Evolutionary conservation across 2,329 filamentous ascomycete species (phyloP), one percentile per base, ranked within the genome.

Genomic region (Colletotrichum truncatum): DNA sequence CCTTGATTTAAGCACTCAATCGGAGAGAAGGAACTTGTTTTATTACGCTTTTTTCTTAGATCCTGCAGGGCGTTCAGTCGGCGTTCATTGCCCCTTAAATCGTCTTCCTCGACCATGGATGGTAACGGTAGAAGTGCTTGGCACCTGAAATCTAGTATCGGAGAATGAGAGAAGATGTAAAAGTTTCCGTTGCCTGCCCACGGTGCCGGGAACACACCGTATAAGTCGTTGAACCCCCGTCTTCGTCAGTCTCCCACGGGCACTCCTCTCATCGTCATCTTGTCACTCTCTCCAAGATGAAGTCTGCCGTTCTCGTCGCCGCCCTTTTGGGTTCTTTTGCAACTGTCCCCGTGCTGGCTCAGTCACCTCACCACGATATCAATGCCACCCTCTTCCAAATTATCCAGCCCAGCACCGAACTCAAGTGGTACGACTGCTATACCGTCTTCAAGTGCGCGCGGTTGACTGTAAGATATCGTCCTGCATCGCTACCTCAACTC

Each of bases 341-440:
- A 9, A 43, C 4, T 6, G 32, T 57, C 12, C 10, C 43, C 11
- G 23, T 55, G n/a, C 11, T 25, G 4, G 52, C 52, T 14, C 59
- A 63, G 34, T 34, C 32, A 3, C 41, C 52, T 11, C 51, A 57
- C 14, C 59, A 63, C 21, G 39, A 12, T n/a, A 26, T 63, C 18
- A 52, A 51, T 1, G 7, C 59, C 0, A 30, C 16, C 7, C 28
- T 43, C 11, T 63, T 63, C 25, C 14, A 23, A 3, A 21, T 41
- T 14, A 51, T 63, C 41, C 9, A 34, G 1, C 32, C 59, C 6
- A 57, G 30, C 21, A 51, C 26, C 11, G 41, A 51, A 2, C 53
- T 63, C 21, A 41, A 57, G 21, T 63, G 52, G 59, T 52, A 57
- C n/a, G 34, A 57, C 6, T 63, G 41, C 9, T 63, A 49, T 11